Percentiles rank a stretch among this genome's conserved stretches.
Evolutionary conservation across 306 rosid genomes (phyloP).

Genomic region (Morella rubra): DNA sequence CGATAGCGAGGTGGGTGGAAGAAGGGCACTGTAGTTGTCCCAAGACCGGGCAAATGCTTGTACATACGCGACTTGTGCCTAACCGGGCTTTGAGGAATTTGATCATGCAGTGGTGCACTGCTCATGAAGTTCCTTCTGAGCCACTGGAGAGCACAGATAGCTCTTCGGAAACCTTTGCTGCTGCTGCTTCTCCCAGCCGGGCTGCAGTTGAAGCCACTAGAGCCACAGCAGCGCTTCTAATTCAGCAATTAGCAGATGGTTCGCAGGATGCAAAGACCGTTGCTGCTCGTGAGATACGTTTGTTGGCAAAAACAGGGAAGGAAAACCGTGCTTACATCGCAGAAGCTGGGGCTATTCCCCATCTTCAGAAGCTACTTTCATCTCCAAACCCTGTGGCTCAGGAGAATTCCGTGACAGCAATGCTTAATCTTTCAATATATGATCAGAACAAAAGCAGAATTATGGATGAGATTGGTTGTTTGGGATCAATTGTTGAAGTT

Average conservation of each 20-base stretch:
- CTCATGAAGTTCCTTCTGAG: conserved; percentile 78
- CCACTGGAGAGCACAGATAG: conserved; percentile 53
- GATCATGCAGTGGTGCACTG: conserved; percentile 80
- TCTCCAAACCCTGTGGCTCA: conserved; percentile 74
- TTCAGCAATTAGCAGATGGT: conserved; percentile 67
- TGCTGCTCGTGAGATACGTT: conserved; percentile 87
- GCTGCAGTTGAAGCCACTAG: conserved; percentile 76
- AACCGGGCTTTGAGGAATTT: conserved; percentile 81
- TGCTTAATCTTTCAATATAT: conserved; percentile 83
- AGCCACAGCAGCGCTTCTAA: conserved; percentile 69
- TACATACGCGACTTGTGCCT: conserved; percentile 57
- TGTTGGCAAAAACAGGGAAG: conserved; percentile 83
- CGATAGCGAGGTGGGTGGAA: conserved; percentile 87
- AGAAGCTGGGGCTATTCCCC: conserved; percentile 92
- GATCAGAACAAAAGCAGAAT: conserved; percentile 84
- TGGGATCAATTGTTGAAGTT: conserved; percentile 68
- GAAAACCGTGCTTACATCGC: conserved; percentile 88
- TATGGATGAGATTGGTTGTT: conserved; percentile 78
- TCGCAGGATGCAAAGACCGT: conserved; percentile 57
- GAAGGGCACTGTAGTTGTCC: conserved; percentile 95
- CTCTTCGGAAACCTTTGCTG: conserved; percentile 46
- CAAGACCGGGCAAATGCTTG: conserved; percentile 85
- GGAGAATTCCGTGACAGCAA: conserved; percentile 92
- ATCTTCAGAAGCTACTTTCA: conserved; percentile 59
- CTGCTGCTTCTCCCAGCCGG: conserved; percentile 61